Conservation (phyloP, 2,329 filamentous ascomycete genomes). For the Aspergillus candidus region DNA sequence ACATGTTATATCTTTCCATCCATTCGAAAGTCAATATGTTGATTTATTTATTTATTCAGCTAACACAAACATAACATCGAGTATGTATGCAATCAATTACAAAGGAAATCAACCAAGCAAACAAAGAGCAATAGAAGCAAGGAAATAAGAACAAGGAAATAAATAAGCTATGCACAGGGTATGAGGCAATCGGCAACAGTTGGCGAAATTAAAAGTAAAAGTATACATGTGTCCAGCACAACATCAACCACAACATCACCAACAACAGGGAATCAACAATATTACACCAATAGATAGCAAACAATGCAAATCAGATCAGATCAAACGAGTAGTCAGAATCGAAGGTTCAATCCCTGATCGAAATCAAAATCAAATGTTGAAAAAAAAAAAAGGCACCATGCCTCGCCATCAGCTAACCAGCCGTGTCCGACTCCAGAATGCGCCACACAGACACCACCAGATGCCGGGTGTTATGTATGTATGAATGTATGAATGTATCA, state of each 20-base stretch:
- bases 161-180: slow-evolving; percentile 23
- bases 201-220: slow-evolving; percentile 30
- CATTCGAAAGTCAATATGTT: background rate
- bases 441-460: slow-evolving; percentile 7
- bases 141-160: slow-evolving; percentile 19
- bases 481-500: no score
- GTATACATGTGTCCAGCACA: slow-evolving; percentile 41
- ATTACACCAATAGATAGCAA: slow-evolving; percentile 26
- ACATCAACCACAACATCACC: slow-evolving; percentile 15
- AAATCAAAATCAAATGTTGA: background rate
- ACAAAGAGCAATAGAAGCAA: slow-evolving; percentile 9
- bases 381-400: no score
- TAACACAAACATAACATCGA: background rate
- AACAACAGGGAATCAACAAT: slow-evolving; percentile 10
- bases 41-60: background rate
- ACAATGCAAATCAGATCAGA: slow-evolving; percentile 41
- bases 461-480: background rate
- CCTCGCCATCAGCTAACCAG: no score
- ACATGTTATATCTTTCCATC: no score
- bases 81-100: no score
- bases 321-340: slow-evolving; percentile 8
- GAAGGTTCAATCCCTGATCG: slow-evolving; percentile 1
- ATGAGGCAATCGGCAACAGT: slow-evolving; percentile 27
- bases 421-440: no score
- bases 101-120: no score